These are phyloP conservation scores for Hypsizygus ulmarius DNA, from an alignment of 1,284 basidiomycete species.

Conservation along the genomic window DNA sequence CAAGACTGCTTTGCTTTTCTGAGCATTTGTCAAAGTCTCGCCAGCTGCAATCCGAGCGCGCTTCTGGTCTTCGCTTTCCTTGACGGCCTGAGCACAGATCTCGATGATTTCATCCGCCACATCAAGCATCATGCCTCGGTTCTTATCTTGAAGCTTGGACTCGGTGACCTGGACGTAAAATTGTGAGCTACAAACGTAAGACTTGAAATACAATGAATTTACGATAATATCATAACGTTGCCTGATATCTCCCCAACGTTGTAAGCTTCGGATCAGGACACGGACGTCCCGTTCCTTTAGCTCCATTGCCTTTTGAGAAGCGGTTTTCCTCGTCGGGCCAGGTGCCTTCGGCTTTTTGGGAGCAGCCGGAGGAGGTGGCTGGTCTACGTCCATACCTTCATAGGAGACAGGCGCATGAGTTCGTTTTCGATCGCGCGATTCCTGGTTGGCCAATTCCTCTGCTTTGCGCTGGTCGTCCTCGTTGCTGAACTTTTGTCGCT, in stretches of 20 bases:
- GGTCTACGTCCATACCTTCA: slow-evolving; percentile 88
- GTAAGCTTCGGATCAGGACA: slow-evolving; percentile 91
- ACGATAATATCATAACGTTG: slow-evolving; percentile 94
- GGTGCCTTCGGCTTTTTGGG: slow-evolving; percentile 72
- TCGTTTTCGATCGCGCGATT: slow-evolving; percentile 76
- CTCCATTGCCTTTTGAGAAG: slow-evolving; percentile 92
- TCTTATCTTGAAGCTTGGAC: slow-evolving; percentile 94
- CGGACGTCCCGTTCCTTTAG: slow-evolving; percentile 97
- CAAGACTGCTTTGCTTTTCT: slow-evolving; percentile 94
- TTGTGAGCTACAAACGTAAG: slow-evolving; percentile 13
- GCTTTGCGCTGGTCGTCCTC: slow-evolving; percentile 77
- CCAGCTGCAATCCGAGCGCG: slow-evolving; percentile 75
- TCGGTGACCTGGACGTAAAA: slow-evolving; percentile 75
- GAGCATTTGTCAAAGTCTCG: slow-evolving; percentile 80
- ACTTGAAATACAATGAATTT: slow-evolving; percentile 32
- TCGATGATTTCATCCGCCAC: slow-evolving; percentile 92
- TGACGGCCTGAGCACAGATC: slow-evolving; percentile 81
- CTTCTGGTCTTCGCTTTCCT: slow-evolving; percentile 81
- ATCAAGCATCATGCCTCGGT: slow-evolving; percentile 88
- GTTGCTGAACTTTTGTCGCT: slow-evolving; percentile 82
- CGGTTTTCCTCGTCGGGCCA: slow-evolving; percentile 75
- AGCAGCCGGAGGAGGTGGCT: slow-evolving; percentile 55
- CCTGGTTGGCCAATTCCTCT: slow-evolving; percentile 64
- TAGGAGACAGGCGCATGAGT: slow-evolving; percentile 86
- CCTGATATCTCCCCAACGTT: slow-evolving; percentile 97